These are phyloP conservation scores for Coemansia sp. DNA, from an alignment of 192 early-diverging fungal species.

Conservation along the genomic window DNA sequence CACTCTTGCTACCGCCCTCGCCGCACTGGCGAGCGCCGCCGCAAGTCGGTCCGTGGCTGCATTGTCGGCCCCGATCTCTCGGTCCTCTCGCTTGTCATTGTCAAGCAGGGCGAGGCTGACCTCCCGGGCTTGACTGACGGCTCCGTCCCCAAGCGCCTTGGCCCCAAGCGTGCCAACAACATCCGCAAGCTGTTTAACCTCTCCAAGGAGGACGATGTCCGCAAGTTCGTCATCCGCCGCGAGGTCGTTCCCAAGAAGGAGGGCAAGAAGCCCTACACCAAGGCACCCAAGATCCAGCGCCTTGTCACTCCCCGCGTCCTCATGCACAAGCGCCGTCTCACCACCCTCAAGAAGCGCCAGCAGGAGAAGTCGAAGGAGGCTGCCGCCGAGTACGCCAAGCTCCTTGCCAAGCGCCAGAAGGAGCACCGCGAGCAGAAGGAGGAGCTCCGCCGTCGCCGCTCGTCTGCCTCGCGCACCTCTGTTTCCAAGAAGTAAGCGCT, in stretches of 20 bases:
- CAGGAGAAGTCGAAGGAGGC: constrained; percentile 74
- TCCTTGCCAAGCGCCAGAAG: constrained; percentile 91
- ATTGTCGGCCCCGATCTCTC: constrained; percentile 94
- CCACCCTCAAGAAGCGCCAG: constrained; percentile 86
- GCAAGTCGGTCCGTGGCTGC: constrained; percentile 99
- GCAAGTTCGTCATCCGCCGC: constrained; percentile 99
- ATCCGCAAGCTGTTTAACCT: constrained; percentile 99
- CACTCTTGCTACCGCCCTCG: constrained; percentile 99
- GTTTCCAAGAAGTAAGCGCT: constrained; percentile 56
- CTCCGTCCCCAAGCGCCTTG: constrained; percentile 93
- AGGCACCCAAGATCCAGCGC: constrained; percentile 96
- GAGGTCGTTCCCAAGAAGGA: constrained; percentile 85
- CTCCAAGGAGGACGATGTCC: constrained; percentile 98
- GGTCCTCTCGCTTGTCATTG: constrained; percentile 90
- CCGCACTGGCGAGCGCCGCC: constrained; percentile 96
- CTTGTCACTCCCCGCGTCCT: constrained; percentile 96
- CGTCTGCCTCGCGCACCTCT: constrained; percentile 58
- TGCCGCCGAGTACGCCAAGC: constrained; percentile 75
- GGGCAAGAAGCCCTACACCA: constrained; percentile 93
- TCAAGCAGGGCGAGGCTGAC: constrained; percentile 96
- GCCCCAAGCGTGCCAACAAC: constrained; percentile 98
- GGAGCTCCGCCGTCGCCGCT: constrained; percentile 59
- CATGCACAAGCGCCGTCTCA: constrained; percentile 91
- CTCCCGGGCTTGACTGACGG: constrained; percentile 95
- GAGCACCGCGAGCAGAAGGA: constrained; percentile 93